Conservation (phyloP, 2,329 filamentous ascomycete species). For the Ophiosphaerella herpotricha region DNA sequence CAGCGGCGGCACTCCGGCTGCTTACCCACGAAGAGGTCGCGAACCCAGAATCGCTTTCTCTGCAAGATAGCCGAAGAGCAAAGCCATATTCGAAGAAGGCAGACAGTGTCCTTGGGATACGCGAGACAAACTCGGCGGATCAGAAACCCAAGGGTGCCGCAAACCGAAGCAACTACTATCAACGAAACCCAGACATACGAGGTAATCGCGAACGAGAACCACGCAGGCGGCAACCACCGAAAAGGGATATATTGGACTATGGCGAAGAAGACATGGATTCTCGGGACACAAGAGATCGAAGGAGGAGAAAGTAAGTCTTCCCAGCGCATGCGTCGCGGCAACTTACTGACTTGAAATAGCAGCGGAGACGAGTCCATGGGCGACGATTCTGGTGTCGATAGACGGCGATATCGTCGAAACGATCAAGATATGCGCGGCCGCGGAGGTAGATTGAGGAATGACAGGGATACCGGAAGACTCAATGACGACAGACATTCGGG, state of each 20-base stretch:
- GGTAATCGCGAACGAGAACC: slow-evolving; percentile 57
- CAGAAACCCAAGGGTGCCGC: slow-evolving; percentile 80
- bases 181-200: slow-evolving; percentile 87
- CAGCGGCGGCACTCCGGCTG: slow-evolving; percentile 58
- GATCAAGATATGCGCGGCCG: slow-evolving; percentile 21
- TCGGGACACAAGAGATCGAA: slow-evolving; percentile 26
- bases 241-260: slow-evolving; percentile 34
- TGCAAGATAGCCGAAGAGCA: slow-evolving; percentile 67
- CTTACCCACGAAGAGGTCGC: slow-evolving; percentile 57
- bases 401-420: slow-evolving; percentile 25
- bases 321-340: background rate
- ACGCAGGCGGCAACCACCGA: slow-evolving; percentile 57
- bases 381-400: slow-evolving; percentile 61
- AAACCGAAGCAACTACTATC: slow-evolving; percentile 85
- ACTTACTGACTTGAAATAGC: slow-evolving; percentile 30
- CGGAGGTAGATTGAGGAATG: slow-evolving; percentile 17
- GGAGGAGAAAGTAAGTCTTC: slow-evolving; percentile 26
- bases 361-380: slow-evolving; percentile 79
- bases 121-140: slow-evolving; percentile 75
- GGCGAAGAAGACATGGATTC: slow-evolving; percentile 30
- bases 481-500: slow-evolving; percentile 13
- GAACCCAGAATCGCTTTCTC: slow-evolving; percentile 50
- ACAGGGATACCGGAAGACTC: slow-evolving; percentile 15
- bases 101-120: slow-evolving; percentile 70
- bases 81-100: slow-evolving; percentile 71